A percentile compares a stretch with the other conserved stretches of the same genome.
These are phyloP conservation scores for Agastache rugosa DNA, from an alignment of 257 asterid species.

Conservation along the genomic window DNA sequence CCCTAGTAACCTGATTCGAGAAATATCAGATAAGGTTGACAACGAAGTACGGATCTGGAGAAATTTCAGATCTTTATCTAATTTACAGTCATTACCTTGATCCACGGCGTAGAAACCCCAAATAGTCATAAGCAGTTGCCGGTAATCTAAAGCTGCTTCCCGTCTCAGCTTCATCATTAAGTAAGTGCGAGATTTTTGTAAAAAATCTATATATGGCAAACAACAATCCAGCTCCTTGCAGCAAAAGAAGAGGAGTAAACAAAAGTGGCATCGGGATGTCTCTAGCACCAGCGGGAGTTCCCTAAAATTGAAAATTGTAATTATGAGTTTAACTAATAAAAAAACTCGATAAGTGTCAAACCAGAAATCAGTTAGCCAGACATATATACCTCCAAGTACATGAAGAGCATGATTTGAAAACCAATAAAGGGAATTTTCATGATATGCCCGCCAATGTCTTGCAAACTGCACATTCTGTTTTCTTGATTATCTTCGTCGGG, in stretches of 20 bases:
- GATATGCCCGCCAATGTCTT: conserved; percentile 92
- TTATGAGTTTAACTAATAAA: conserved; percentile 20
- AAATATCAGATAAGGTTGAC: conserved; percentile 29
- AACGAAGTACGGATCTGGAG: not conserved
- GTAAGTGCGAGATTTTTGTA: conserved; percentile 55
- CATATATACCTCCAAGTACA: conserved; percentile 82
- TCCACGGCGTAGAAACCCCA: conserved; percentile 84
- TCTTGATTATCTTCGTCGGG: conserved; percentile 70
- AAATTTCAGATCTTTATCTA: conserved; percentile 16
- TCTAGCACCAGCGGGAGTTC: conserved; percentile 80
- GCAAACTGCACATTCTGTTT: conserved; percentile 70
- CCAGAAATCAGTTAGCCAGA: not conserved
- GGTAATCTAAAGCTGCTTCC: conserved; percentile 69
- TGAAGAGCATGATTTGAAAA: conserved; percentile 83
- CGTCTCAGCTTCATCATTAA: conserved; percentile 47
- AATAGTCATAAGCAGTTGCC: conserved; percentile 59
- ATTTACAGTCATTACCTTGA: conserved; percentile 60
- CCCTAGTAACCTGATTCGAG: conserved; percentile 72
- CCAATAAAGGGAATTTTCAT: conserved; percentile 85
- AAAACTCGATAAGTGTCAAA: not conserved
- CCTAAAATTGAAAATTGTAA: conserved; percentile 53
- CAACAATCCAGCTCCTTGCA: conserved; percentile 84
- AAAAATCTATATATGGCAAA: conserved; percentile 69
- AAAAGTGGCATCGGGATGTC: conserved; percentile 71
- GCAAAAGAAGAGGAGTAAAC: conserved; percentile 85